These are phyloP conservation scores for Trebouxia gelatinosa DNA, from an alignment of 163 green algal species.

Conservation along the genomic window DNA sequence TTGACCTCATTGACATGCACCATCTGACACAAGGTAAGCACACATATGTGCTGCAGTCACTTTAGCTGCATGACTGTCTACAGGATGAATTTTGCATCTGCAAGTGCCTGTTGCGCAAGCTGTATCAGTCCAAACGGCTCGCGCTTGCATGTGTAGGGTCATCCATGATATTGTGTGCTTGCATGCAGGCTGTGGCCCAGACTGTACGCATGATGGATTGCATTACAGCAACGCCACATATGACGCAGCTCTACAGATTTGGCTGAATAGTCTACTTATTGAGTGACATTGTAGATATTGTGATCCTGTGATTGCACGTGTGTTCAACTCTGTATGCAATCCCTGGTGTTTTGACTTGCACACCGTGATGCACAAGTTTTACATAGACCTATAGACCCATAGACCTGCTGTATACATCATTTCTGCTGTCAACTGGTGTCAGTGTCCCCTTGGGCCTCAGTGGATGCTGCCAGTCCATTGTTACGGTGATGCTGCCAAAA, in stretches of 20 bases:
- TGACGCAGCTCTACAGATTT: conserved; percentile 42
- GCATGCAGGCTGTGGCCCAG: conserved; percentile 33
- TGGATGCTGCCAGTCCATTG: conserved; percentile 42
- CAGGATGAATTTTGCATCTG: background rate
- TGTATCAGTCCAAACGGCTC: background rate
- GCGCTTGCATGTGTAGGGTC: background rate
- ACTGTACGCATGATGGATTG: conserved; percentile 42
- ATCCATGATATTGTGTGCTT: background rate
- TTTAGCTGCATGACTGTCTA: background rate
- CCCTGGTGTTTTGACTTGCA: no score
- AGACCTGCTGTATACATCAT: background rate
- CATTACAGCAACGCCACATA: conserved; percentile 48
- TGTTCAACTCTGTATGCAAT: no score
- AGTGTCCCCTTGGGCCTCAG: conserved; percentile 16
- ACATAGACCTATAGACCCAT: no score
- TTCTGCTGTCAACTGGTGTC: background rate
- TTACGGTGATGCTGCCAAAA: conserved; percentile 71
- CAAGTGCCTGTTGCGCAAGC: background rate
- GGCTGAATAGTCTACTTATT: conserved; percentile 31
- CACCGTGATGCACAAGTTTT: no score
- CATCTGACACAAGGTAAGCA: conserved; percentile 39
- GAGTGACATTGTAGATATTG: no score
- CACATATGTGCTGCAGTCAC: background rate
- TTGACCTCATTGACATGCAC: conserved; percentile 52
- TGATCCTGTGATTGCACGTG: no score